Conservation (phyloP, 1,139 yeast genomes). For the Blastobotrys illinoisensis region DNA sequence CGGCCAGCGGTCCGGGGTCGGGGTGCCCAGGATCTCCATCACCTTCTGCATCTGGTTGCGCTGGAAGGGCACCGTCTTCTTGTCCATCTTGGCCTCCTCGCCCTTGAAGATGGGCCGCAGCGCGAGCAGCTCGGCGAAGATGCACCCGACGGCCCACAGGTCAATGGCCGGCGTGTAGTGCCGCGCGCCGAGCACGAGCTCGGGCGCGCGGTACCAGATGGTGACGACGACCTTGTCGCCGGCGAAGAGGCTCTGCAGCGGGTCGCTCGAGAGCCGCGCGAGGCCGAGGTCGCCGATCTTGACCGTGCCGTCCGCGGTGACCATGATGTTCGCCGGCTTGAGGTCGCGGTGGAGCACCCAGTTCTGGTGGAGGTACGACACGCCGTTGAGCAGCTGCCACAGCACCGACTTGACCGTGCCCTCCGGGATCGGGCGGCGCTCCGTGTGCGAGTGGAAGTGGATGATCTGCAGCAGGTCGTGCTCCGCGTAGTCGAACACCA, state of each 20-base stretch:
- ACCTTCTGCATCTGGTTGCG: conserved; percentile 87
- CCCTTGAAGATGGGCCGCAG: conserved; percentile 93
- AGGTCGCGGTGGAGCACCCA: conserved; percentile 95
- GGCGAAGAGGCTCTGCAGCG: conserved; percentile 79
- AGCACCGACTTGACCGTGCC: conserved; percentile 72
- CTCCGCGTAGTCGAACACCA: conserved; percentile 95
- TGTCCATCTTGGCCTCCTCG: conserved; percentile 94
- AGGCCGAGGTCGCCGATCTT: conserved; percentile 95
- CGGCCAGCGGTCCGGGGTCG: conserved; percentile 71
- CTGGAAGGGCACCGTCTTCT: conserved; percentile 90
- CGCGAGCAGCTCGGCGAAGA: conserved; percentile 83
- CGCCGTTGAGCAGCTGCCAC: conserved; percentile 92
- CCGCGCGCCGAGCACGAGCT: conserved; percentile 79
- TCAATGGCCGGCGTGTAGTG: conserved; percentile 96
- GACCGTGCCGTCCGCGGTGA: conserved; percentile 78
- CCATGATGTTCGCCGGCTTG: conserved; percentile 98
- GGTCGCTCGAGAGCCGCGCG: conserved; percentile 85
- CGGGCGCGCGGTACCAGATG: conserved; percentile 98
- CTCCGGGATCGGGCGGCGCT: conserved; percentile 70
- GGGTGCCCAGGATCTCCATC: conserved; percentile 86
- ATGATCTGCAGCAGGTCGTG: conserved; percentile 90
- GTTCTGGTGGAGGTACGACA: conserved; percentile 84
- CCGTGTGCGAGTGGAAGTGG: conserved; percentile 90
- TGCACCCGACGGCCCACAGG: conserved; percentile 97
- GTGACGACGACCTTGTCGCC: conserved; percentile 98